These are phyloP conservation scores for Pulveroboletus sp. DNA, from an alignment of 768 basidiomycete genomes.

Conservation along the genomic window DNA sequence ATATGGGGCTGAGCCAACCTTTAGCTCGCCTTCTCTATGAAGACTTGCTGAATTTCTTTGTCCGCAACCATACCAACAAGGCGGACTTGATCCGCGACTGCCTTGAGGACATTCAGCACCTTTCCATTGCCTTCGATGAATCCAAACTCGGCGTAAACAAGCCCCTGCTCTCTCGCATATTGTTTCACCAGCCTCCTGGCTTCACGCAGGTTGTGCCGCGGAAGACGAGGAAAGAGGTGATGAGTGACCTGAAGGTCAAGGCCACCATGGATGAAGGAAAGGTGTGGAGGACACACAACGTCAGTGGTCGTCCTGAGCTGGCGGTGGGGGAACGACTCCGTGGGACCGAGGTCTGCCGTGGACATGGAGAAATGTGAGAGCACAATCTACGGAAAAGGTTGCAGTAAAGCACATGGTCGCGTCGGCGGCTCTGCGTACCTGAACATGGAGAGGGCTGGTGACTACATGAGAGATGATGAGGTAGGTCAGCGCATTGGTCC, in stretches of 20 bases:
- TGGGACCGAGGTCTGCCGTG: slow-evolving; percentile 83
- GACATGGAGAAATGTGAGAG: slow-evolving; percentile 97
- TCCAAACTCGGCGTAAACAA: slow-evolving; percentile 88
- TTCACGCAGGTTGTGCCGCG: slow-evolving; percentile 83
- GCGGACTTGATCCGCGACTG: slow-evolving; percentile 84
- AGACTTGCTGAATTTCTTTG: slow-evolving; percentile 61
- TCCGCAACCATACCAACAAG: slow-evolving; percentile 80
- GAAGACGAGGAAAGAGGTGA: slow-evolving; percentile 92
- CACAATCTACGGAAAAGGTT: slow-evolving; percentile 58
- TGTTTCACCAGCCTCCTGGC: slow-evolving; percentile 83
- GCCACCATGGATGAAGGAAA: slow-evolving; percentile 94
- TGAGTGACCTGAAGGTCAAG: slow-evolving; percentile 97
- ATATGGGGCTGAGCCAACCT: background rate
- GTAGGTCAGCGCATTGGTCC: slow-evolving; percentile 66
- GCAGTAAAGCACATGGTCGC: background rate
- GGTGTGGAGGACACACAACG: slow-evolving; percentile 77
- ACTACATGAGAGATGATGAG: slow-evolving; percentile 80
- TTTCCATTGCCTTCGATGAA: slow-evolving; percentile 83
- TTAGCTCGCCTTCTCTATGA: slow-evolving; percentile 42
- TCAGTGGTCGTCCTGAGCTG: slow-evolving; percentile 98
- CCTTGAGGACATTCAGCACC: slow-evolving; percentile 74
- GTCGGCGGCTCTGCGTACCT: slow-evolving; percentile 48
- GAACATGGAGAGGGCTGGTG: slow-evolving; percentile 90
- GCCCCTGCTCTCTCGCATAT: slow-evolving; percentile 78
- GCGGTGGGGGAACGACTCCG: slow-evolving; percentile 88